Evolutionary conservation across 2,329 filamentous ascomycete species (phyloP).

Genomic region (Talaromyces albobiverticillius): DNA sequence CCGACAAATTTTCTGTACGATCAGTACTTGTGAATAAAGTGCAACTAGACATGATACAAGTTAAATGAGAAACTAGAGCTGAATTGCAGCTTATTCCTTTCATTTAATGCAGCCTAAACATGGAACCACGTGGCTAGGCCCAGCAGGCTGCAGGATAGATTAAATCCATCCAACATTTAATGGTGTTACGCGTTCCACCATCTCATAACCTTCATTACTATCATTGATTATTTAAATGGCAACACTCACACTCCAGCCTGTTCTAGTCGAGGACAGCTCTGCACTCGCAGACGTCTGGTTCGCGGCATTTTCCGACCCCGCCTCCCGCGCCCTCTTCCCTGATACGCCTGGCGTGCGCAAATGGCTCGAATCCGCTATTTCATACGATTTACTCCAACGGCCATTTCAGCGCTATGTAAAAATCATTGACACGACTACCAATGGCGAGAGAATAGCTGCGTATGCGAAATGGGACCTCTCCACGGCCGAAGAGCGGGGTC

Average conservation of each 20-base stretch:
- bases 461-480: constrained; percentile 6
- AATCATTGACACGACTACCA: background rate
- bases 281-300: constrained; percentile 1
- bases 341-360: constrained; percentile 1
- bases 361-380: background rate
- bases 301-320: constrained; percentile 1
- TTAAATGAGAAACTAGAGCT: no score
- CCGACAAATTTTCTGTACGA: no score
- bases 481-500: constrained; percentile 1
- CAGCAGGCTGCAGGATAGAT: no score
- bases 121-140: no score
- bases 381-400: background rate
- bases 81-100: no score
- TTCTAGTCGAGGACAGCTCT: background rate
- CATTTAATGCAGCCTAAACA: no score
- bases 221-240: background rate
- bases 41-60: no score
- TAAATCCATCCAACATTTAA: no score
- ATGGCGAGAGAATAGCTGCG: background rate
- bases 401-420: background rate
- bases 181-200: no score
- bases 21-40: no score
- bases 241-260: background rate
- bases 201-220: no score
- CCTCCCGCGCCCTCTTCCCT: background rate